Conservation (phyloP, 306 rosid species). For the Hippophae gyantsensis region DNA sequence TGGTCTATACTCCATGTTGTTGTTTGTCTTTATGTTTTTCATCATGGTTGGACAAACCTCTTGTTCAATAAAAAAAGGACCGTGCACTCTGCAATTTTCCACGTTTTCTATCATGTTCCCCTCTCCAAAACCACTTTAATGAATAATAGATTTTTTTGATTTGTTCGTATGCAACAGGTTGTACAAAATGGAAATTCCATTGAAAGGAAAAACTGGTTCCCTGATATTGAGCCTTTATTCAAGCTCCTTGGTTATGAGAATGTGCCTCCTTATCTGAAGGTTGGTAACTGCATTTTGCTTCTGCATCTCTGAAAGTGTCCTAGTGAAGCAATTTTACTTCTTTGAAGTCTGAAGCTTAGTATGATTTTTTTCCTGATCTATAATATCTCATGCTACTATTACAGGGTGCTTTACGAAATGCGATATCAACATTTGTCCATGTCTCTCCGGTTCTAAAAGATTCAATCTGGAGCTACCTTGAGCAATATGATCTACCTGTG, state of each 20-base stretch:
- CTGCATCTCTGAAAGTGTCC: slow-evolving; percentile 11
- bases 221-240: slow-evolving; percentile 90
- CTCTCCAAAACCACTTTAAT: neutral
- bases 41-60: too few species aligned
- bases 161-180: slow-evolving; percentile 44
- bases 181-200: slow-evolving; percentile 76
- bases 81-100: too few species aligned
- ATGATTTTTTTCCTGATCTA: slow-evolving; percentile 12
- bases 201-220: slow-evolving; percentile 90
- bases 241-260: slow-evolving; percentile 94
- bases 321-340: slow-evolving; percentile 8
- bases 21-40: too few species aligned
- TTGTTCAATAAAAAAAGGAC: too few species aligned
- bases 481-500: slow-evolving; percentile 93
- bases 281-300: slow-evolving; percentile 21
- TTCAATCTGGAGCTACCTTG: slow-evolving; percentile 85
- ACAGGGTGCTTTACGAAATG: slow-evolving; percentile 91
- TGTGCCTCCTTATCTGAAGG: slow-evolving; percentile 97
- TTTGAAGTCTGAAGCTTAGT: slow-evolving; percentile 18
- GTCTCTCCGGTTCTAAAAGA: slow-evolving; percentile 70
- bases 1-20: too few species aligned
- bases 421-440: slow-evolving; percentile 62
- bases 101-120: neutral
- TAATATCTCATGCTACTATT: slow-evolving; percentile 8
- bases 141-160: slow-evolving; percentile 17